Evolutionary conservation across 805 yeast species (phyloP), one percentile per base, ranked within the genome.

Genomic region (Lipomyces sp.): DNA sequence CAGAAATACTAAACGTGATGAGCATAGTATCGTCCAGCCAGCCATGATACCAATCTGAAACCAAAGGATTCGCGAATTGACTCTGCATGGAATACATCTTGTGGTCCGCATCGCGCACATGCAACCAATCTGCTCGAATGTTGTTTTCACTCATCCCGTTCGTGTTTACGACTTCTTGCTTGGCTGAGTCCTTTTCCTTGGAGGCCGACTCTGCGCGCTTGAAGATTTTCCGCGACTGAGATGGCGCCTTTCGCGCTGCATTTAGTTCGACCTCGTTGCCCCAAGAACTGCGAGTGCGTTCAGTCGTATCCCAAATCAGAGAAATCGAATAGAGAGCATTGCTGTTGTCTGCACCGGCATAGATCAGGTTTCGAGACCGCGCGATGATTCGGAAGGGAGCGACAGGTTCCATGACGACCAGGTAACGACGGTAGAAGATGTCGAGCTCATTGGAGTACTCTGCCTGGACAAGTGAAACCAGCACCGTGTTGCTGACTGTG

Each of bases 401-500:
- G n/a, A 50, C 52, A 18, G 38, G 31, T 18, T 51, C 52, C 58
- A 51, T 53, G 31, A 53, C 22, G 8, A 52, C 32, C 39, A 44
- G 45, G 39, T 45, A 38, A 18, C 58, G 43, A 18, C 47, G 28
- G 40, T 53, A 53, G 35, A 19, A 50, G 5, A 53, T 26, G 18
- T 41, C 40, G 38, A 34, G 35, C 8, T 22, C 14, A 21, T 43
- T 35, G 11, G 42, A 18, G 38, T 43, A 46, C 40, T 53, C 52
- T n/a, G 52, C 39, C n/a, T 53, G 58, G 13, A 49, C 34, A 21
- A 53, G 22, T 13, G 48, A 32, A 7, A 53, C 44, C 14, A 39
- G 22, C 14, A 51, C 58, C n/a, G 58, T 51, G 45, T 53, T 53
- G 26, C 52, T 49, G 28, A 51, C 43, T 10, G 58, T 51, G 7